phyloP scores from a whole-genome alignment of 441 rosid species.

The Capsella rubella region DNA sequence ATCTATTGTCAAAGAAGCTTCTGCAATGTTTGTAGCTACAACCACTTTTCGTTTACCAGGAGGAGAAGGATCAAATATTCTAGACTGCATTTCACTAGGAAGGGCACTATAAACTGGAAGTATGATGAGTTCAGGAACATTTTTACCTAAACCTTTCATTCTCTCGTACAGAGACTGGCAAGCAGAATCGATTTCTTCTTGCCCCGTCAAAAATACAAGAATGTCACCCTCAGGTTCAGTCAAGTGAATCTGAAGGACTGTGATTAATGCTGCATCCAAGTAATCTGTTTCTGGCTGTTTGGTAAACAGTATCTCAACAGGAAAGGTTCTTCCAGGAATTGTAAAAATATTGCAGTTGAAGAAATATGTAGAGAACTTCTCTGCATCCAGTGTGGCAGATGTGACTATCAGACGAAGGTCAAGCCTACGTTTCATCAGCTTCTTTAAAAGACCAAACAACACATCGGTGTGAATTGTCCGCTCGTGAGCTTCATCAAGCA shows the following conservation, averaged over 20 bases:
- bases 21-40: slow-evolving; percentile 88
- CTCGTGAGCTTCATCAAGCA: slow-evolving; percentile 97
- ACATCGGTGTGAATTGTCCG: slow-evolving; percentile 91
- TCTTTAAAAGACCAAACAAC: slow-evolving; percentile 82
- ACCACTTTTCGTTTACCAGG: slow-evolving; percentile 90
- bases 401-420: slow-evolving; percentile 88
- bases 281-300: slow-evolving; percentile 88
- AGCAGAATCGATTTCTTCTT: slow-evolving; percentile 94
- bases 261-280: slow-evolving; percentile 80
- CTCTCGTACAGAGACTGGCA: slow-evolving; percentile 84
- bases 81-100: slow-evolving; percentile 93
- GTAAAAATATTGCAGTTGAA: slow-evolving; percentile 83
- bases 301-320: slow-evolving; percentile 83
- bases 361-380: slow-evolving; percentile 85
- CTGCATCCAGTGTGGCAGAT: slow-evolving; percentile 90
- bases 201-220: slow-evolving; percentile 86
- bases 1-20: slow-evolving; percentile 84
- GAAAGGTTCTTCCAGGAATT: slow-evolving; percentile 90
- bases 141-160: slow-evolving; percentile 80
- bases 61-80: slow-evolving; percentile 84
- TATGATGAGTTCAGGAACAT: slow-evolving; percentile 84
- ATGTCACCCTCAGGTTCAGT: slow-evolving; percentile 89
- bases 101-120: slow-evolving; percentile 88
- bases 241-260: slow-evolving; percentile 86
- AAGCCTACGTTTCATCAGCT: slow-evolving; percentile 71